Conservation (phyloP, 768 basidiomycete genomes). For the Russula sp. region DNA sequence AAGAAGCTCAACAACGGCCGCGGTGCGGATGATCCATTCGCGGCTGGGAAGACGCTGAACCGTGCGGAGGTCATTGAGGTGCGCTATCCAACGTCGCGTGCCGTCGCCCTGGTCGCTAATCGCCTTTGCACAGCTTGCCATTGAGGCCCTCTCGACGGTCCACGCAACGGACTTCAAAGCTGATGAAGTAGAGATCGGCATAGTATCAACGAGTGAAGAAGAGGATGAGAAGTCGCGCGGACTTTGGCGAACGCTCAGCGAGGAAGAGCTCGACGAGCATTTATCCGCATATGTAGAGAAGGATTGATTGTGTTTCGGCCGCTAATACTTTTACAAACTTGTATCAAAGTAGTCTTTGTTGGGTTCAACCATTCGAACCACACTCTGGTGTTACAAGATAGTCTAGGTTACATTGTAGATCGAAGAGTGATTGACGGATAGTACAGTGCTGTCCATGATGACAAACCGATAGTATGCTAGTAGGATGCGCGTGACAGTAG, state of each 20-base stretch:
- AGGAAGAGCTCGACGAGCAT: constrained; percentile 72
- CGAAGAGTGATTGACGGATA: constrained; percentile 4
- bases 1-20: constrained; percentile 81
- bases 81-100: constrained; percentile 24
- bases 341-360: neutral
- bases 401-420: constrained; percentile 1
- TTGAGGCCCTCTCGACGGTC: constrained; percentile 90
- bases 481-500: constrained; percentile 21
- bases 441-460: constrained; percentile 17
- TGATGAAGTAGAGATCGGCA: constrained; percentile 92
- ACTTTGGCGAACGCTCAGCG: constrained; percentile 71
- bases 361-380: neutral
- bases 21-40: constrained; percentile 72
- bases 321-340: neutral
- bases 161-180: constrained; percentile 96
- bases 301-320: constrained; percentile 45
- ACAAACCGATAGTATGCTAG: constrained; percentile 21
- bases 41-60: constrained; percentile 66
- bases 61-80: constrained; percentile 89
- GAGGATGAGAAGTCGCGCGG: constrained; percentile 70
- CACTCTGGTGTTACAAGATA: constrained; percentile 4
- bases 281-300: constrained; percentile 86
- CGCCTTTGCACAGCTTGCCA: constrained; percentile 62
- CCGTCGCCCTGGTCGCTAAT: neutral
- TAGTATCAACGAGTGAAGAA: constrained; percentile 71